Evolutionary conservation across 352 stramenopile species (phyloP), one percentile per base, ranked within the genome.

Genomic region (Pythium brassicae): DNA sequence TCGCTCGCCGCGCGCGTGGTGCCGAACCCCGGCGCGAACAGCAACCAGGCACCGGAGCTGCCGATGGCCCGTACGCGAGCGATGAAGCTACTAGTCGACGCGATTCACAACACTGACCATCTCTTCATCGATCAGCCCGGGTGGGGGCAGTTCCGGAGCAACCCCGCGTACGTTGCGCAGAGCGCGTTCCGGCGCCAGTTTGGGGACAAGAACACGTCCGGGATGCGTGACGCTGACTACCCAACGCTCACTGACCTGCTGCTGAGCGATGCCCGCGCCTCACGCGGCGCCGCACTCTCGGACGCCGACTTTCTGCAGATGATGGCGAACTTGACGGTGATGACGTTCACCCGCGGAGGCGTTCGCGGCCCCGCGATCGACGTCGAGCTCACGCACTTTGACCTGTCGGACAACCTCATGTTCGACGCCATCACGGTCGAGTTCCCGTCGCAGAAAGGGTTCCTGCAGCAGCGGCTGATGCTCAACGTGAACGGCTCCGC

Each of bases 391-490:
- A 56, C 50, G 25, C 50, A 46, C 37, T 27, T 47, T 4, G 14
- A 56, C 39, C 17, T 48, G n/a, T 26, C 35, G 22, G 15, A 22
- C 6, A 25, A n/a, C 4, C 9, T 56, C 50, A 26, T 23, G 15
- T 57, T 57, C 22, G 51, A 57, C 22, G 51, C 51, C 17, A 17
- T 57, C 37, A 57, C 51, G 19, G 8, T 57, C 37, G 51, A 57
- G 12, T 49, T 57, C 23, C 51, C 51, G 25, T 22, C 40, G 37
- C 51, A 32, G 9, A 22, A 32, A 20, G n/a, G 49, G 9, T 54
- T 54, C 32, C 29, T 54, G 49, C 32, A 54, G 11, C 49, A 25
- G 4, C 32, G 49, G 2, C 22, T 54, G 10, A 29, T 44, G 20
- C 7, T 23, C 6, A n/a, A 54, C 40, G 40, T 11, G 40, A 45